Conservation (phyloP, 2,329 filamentous ascomycete genomes). For the Immersiporthe knoxdaviesiana region DNA sequence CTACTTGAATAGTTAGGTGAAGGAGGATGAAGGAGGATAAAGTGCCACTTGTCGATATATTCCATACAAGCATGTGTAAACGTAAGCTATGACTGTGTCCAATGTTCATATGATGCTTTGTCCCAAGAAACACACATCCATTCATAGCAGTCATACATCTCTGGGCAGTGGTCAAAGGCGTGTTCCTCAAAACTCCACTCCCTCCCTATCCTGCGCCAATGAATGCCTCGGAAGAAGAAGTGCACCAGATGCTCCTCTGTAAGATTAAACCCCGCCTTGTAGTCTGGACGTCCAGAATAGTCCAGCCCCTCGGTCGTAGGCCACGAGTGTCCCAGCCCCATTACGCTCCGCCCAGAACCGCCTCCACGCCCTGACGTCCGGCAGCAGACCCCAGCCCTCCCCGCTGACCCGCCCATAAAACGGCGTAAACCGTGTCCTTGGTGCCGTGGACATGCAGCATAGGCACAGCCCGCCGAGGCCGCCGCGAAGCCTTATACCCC, state of each 20-base stretch:
- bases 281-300: conserved; percentile 27
- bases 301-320: conserved; percentile 31
- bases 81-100: too few relatives aligned
- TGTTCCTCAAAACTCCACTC: too few relatives aligned
- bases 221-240: conserved; percentile 32
- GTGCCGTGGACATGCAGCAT: conserved; percentile 31
- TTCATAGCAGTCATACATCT: background rate
- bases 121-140: background rate
- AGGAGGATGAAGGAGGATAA: too few relatives aligned
- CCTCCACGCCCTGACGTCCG: conserved; percentile 31
- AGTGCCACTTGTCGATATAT: too few relatives aligned
- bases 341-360: conserved; percentile 32
- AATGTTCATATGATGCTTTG: too few relatives aligned
- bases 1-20: too few relatives aligned
- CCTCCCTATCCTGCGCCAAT: conserved; percentile 14
- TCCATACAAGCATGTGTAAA: too few relatives aligned
- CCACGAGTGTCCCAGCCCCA: conserved; percentile 31
- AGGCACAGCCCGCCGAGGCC: conserved; percentile 24
- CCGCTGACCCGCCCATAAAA: conserved; percentile 29
- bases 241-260: conserved; percentile 32
- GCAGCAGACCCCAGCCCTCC: conserved; percentile 29
- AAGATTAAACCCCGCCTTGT: conserved; percentile 32
- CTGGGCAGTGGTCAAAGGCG: background rate
- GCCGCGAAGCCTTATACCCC: conserved; percentile 22
- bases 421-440: conserved; percentile 29